Base-by-base conservation (phyloP, 1,284 basidiomycete genomes). In the Vanrija humicola region DNA sequence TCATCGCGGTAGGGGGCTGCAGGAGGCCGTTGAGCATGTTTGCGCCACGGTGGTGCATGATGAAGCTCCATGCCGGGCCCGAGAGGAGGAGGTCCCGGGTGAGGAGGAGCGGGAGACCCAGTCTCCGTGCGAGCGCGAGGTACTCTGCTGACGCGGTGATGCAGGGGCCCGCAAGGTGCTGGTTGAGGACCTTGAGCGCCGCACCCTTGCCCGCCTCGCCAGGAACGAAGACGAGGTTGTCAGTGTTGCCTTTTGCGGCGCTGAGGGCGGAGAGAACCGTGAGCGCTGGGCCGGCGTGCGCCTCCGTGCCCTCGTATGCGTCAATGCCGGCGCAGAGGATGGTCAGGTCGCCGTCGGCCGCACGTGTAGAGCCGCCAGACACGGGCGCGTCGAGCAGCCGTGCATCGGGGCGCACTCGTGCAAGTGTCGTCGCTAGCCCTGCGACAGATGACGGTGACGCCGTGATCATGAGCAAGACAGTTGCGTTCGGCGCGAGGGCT, bases 361-460 rank as follows among this genome's bases (percentile, higher is more conserved):
- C 69, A 19, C 71, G 67, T 5, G 59, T 49, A 2, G 62, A 60
- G 1, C 65, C 69, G 5, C 71, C 71, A 0, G 69, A 72, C 3
- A 73, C 69, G 4, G 71, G 71, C 16, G 59, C 58, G 56, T 73
- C 71, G 38, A 73, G 51, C 6, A 72, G 58, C 9, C 28, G 28
- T 1, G 69, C 56, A 46, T 73, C 69, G 29, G 57, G 38, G 15
- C 65, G 58, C 1, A 58, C 50, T 1, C 49, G 28, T 1, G 48
- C 25, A 1, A 69, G 52, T 14, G 47, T 46, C 3, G 47, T 43
- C 10, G 48, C 38, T 21, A 73, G 51, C 2, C 48, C 38, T 3
- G 46, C 43, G 2, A 62, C 63, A 3, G 54, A 59, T 6, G 60
- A 64, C 1, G 69, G 63, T 0, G 68, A 58, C 38, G 64, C 58